A percentile compares a stretch with the other conserved stretches of the same genome.
Conservation (phyloP, 139 green algal genomes). For the Tetraselmis striata region DNA sequence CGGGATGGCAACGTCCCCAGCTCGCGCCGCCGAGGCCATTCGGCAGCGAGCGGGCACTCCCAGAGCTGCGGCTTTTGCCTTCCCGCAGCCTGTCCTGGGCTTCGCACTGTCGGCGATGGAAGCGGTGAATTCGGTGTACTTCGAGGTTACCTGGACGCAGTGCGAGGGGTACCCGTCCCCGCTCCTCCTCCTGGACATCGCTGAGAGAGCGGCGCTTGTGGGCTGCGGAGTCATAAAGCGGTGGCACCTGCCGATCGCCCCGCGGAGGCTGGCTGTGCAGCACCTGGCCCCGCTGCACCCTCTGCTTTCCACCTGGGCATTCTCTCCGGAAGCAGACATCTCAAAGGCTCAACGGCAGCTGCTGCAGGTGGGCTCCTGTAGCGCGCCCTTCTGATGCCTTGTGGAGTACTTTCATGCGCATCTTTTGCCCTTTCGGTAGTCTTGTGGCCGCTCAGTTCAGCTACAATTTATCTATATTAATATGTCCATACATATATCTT, state of each 20-base stretch:
- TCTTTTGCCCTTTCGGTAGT: no score
- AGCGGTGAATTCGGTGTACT: not conserved
- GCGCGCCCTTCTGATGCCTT: no score
- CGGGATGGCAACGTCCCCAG: not conserved
- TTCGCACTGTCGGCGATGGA: not conserved
- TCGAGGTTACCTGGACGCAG: not conserved
- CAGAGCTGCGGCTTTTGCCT: not conserved
- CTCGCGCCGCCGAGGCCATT: not conserved
- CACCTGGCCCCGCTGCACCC: not conserved
- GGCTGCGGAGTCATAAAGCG: not conserved
- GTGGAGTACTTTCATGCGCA: no score
- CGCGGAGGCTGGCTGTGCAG: not conserved
- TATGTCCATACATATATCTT: no score
- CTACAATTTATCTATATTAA: no score
- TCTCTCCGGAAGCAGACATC: not conserved
- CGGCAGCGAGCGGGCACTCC: not conserved
- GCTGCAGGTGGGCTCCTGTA: no score
- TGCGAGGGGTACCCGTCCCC: not conserved
- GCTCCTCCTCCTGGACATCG: not conserved
- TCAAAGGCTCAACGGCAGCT: not conserved
- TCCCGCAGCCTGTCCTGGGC: not conserved
- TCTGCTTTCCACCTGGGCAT: not conserved
- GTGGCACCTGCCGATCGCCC: not conserved
- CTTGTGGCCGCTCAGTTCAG: no score
- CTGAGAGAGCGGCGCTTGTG: not conserved